Evolutionary conservation across 768 basidiomycete genomes (phyloP), one percentile per base, ranked within the genome.

Genomic region (Leccinellum luteum): DNA sequence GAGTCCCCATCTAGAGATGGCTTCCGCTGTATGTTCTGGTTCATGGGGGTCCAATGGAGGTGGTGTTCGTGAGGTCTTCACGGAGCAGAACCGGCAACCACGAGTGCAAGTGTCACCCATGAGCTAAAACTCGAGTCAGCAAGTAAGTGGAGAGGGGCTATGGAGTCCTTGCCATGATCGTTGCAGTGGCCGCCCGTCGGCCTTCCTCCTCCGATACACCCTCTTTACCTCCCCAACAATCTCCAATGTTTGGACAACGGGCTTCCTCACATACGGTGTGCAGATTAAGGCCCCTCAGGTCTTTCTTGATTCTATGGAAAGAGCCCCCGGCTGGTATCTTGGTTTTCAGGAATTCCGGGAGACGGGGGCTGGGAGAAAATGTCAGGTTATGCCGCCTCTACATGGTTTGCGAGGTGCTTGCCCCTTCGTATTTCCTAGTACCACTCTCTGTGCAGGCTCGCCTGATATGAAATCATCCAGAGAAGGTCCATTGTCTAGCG

Each of bases 81-180:
- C 93, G 9, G 95, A 91, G 67, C 97, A 99, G 69, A 99, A 99
- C 54, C 95, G 81, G 74, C 97, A 99, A 2, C 94, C 97, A 67
- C 97, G 86, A 34, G 97, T 99, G 69, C 97, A 99, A 14, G 94
- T 97, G 75, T 98, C 96, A 9, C 97, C 97, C 97, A 99, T 98
- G 14, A 99, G 78, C 95, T 98, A 62, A 28, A 57, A 23, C 31
- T 31, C 4, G 28, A 19, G 54, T 62, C 52, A 63, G 59, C 44
- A 17, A 64, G 32, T 5, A 49, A 51, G 15, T 38, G 30, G 38
- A 47, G 25, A 48, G 41, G 28, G 38, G 48, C 13, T 15, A 35
- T 19, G 32, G 23, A 52, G 35, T 48, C 54, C 80, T 58, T 61
- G 92, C 95, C 97, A 99, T 98, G 71, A 99, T 99, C 3, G 97